Base-by-base conservation (phyloP, 176 grass and related monocot genomes). In the Avena atlantica region DNA sequence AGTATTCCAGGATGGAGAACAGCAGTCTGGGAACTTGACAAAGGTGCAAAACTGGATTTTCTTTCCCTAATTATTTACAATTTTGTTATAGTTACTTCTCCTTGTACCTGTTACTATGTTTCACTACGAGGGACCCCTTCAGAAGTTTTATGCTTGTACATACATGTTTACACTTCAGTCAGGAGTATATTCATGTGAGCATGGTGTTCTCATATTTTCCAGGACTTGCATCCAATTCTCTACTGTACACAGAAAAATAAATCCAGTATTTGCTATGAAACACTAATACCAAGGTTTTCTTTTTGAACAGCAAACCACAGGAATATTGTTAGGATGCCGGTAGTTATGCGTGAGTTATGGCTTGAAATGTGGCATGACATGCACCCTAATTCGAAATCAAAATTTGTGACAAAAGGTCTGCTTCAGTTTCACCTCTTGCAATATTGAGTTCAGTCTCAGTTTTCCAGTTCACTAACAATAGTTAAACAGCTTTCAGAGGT, bases 321-420 rank as follows among this genome's bases (percentile, higher is more conserved):
- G 79, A 98, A 98, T 87, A 95, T 98, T 76, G 96, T 98, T 70
- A 91, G 96, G 87, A 88, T 45, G 61, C 88, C 90, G 45, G 93
- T 98, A 61, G 75, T 96, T 67, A 98, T 98, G 96, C 93, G 96
- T 42, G 96, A 98, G 61, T 73, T 98, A 62, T 98, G 96, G 96
- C 96, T 98, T 86, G 90, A 98, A 88, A 95, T 98, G 93, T 98
- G 96, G 96, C 93, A 98, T 87, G 96, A 96, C 52, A 82, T 94
- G 78, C 96, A 98, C 87, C 92, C 90, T 57, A 71, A 95, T 16
- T 88, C 92, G 71, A 92, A 91, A 92, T 92, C 96, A 29, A 98
- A 98, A 73, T 98, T 98, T 17, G 93, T 98, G 69, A 94, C 90
- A 1, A 98, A 98, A 93, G 96, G 96, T 98, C 69, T 76, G 52